Conservation (phyloP, 371 early-diverging fungal genomes). For the Haplosporangium sp. region DNA sequence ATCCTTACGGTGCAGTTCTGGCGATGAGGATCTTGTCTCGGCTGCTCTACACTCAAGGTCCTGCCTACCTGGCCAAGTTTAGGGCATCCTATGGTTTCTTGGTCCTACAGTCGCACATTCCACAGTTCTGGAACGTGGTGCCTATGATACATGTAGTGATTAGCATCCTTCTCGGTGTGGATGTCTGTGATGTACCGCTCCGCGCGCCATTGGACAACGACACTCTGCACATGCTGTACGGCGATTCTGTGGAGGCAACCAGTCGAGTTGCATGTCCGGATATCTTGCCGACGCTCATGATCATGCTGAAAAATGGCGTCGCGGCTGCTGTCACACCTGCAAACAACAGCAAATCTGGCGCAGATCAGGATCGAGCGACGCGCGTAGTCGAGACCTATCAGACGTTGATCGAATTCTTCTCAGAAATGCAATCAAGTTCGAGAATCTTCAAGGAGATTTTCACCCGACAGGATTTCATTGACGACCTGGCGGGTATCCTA, state of each 20-base stretch:
- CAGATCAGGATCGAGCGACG: conserved; percentile 23
- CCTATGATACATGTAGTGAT: conserved; percentile 71
- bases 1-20: conserved; percentile 71
- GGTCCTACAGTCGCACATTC: conserved; percentile 65
- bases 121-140: conserved; percentile 69
- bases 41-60: conserved; percentile 65
- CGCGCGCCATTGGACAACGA: conserved; percentile 62
- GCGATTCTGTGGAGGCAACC: conserved; percentile 42
- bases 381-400: conserved; percentile 51
- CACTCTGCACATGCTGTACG: conserved; percentile 57
- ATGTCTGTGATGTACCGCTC: conserved; percentile 65
- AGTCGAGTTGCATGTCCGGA: conserved; percentile 52
- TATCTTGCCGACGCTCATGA: conserved; percentile 55
- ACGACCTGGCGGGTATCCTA: conserved; percentile 62
- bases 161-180: conserved; percentile 69
- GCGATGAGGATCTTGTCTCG: conserved; percentile 69
- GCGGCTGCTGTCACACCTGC: conserved; percentile 41
- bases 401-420: conserved; percentile 64
- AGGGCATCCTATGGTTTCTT: conserved; percentile 71
- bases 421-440: conserved; percentile 64
- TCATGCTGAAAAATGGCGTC: conserved; percentile 58
- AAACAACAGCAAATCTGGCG: conserved; percentile 9
- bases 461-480: conserved; percentile 67
- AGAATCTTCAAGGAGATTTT: conserved; percentile 69
- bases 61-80: conserved; percentile 66